A percentile compares a stretch with the other conserved stretches of the same genome.
phyloP scores from a whole-genome alignment of 257 asterid species.

The Plantago major region DNA sequence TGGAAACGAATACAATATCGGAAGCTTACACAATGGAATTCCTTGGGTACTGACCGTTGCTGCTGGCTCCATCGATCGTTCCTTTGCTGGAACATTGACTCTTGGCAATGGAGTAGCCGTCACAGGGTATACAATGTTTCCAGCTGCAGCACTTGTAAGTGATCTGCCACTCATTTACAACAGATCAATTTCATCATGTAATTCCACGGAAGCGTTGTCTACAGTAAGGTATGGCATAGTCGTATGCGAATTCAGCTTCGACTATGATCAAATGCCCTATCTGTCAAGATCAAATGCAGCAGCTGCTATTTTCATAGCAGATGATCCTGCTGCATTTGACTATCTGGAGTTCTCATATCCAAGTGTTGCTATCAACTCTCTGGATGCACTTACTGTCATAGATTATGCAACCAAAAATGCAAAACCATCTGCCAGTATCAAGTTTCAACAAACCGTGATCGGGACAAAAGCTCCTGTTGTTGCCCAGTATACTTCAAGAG shows the following conservation, averaged over 20 bases:
- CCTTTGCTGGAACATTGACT: conserved; percentile 24
- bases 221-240: neutral
- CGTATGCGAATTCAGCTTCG: neutral
- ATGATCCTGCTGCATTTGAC: conserved; percentile 18
- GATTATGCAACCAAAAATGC: conserved; percentile 12
- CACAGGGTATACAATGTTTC: conserved; percentile 29
- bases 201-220: conserved; percentile 15
- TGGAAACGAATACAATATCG: conserved; percentile 25
- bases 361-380: conserved; percentile 27
- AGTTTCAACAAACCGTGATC: conserved; percentile 31
- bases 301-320: conserved; percentile 27
- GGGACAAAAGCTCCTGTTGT: conserved; percentile 36
- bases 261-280: conserved; percentile 1
- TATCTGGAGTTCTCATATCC: conserved; percentile 23
- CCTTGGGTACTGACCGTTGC: conserved; percentile 38
- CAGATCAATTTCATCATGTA: conserved; percentile 23
- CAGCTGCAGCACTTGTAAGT: conserved; percentile 10
- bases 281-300: conserved; percentile 19
- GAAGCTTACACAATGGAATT: conserved; percentile 25
- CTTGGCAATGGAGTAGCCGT: conserved; percentile 27
- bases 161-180: conserved; percentile 24
- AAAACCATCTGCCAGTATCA: conserved; percentile 24
- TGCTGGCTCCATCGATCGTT: conserved; percentile 38
- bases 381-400: conserved; percentile 22
- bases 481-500: conserved; percentile 27